Conservation (phyloP, 164 flowering plant genomes). For the Platanus orientalis region DNA sequence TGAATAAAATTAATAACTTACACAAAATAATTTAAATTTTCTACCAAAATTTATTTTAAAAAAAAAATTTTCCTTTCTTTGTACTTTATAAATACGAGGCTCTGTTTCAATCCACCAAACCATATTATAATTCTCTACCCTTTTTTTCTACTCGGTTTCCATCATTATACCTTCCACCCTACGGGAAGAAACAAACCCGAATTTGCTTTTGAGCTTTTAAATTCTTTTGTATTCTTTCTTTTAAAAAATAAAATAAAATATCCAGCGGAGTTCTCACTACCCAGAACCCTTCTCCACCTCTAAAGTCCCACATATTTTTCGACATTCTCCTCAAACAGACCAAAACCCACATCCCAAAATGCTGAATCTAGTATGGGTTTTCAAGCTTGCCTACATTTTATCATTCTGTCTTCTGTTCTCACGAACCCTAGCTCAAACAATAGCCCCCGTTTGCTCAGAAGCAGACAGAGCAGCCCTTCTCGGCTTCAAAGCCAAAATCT, state of each 20-base stretch:
- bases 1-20: conserved; percentile 31
- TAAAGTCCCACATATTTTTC: conserved; percentile 7
- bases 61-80: no score
- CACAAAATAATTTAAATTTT: no score
- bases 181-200: no score
- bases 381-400: conserved; percentile 31
- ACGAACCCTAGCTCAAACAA: conserved; percentile 20
- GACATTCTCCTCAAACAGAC: conserved; percentile 18
- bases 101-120: conserved; percentile 13
- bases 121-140: no score
- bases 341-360: conserved; percentile 46
- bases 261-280: background rate
- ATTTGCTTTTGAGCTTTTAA: no score
- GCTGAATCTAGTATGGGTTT: conserved; percentile 40
- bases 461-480: conserved; percentile 68
- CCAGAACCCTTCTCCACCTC: conserved; percentile 11
- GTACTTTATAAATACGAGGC: conserved; percentile 32
- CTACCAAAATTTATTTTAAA: no score
- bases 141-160: conserved; percentile 19
- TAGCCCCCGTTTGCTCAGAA: conserved; percentile 40
- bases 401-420: conserved; percentile 18
- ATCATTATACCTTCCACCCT: conserved; percentile 61
- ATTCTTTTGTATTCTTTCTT: conserved; percentile 15
- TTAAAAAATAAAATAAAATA: conserved; percentile 6
- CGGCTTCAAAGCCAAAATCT: conserved; percentile 62